Evolutionary conservation across 805 yeast species (phyloP), one percentile per base, ranked within the genome.

Genomic region (Ascoidea rubescens): DNA sequence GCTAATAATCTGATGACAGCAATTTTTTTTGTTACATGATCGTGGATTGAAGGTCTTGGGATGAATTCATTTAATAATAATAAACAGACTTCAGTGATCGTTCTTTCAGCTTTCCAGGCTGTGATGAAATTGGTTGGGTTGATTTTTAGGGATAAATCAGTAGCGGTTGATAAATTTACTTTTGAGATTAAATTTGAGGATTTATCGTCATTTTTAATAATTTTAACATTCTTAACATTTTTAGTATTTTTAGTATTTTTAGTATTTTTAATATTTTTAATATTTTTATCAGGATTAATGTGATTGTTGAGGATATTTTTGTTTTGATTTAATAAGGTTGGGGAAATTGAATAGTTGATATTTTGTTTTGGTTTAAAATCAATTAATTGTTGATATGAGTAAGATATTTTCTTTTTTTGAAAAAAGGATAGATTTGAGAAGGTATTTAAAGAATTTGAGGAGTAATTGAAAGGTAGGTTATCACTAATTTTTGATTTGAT

Each of bases 1-100:
- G 65, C 62, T 12, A 73, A 50, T 31, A 74, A 62, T 47, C 64
- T 59, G 32, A 67, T 44, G 5, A 68, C 43, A 33, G 61, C 62
- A 4, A 72, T 51, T 30, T 60, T 51, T 47, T 60, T 64, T 1
- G 69, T 62, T 6, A 59, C 58, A 2, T 47, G 31, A 54, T 67
- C 68, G 17, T 54, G 32, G 0, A 48, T 14, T 12, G 54, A 48
- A 30, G 49, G 53, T 5, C 45, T 31, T 2, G 45, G 31, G 28
- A 31, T 31, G 1, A 28, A 1, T 12, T 49, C 54, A 31, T 51
- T 50, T 4, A 53, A 51, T 4, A 63, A 37, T 1, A 16, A 45
- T 7, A 44, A 44, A n/a, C 55, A 48, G 1, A 63, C 52, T 14
- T 66, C 68, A 5, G 48, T 46, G 48, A 66, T 53, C 2, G 54